Base-by-base conservation (phyloP, 2,329 filamentous ascomycete species). In the Fonsecaea pedrosoi region DNA sequence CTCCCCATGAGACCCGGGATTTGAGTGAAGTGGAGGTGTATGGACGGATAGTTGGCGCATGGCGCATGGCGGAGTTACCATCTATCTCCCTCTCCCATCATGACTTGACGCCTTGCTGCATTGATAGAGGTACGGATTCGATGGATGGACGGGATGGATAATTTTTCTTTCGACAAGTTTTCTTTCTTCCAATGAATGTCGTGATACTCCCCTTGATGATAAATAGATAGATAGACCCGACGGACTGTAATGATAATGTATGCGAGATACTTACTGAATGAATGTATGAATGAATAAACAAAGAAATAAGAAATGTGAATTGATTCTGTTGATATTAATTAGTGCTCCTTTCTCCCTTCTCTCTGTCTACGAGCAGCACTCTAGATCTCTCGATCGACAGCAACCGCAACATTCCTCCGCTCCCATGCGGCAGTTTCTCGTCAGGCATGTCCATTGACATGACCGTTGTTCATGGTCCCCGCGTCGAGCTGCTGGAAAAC, bases 401-500 rank as follows among this genome's bases (percentile, higher is more conserved):
- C 25, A 25, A 25, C 3, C 2, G 25, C 25, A 25, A 25, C 25
- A 25, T 25, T 25, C 25, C 25, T 25, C 3, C 25, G 0, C 25
- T 25, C 25, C 1, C 25, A 25, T 25, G 25, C 4, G 30, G 30
- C 30, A 32, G 4, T 30, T 18, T 13, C 35, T 6, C 9, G 30
- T 12, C n/a, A 25, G 21, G 21, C 9, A 50, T 32, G 21, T 1
- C 15, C 34, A 30, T 55, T 25, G 35, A 12, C 60, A 35, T 48
- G 25, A 8, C 60, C 54, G 2, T 58, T 58, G 30, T 32, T 32
- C 30, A 5, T 32, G 12, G 13, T 32, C 40, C 25, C 61, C 4
- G 1, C 40, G 12, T 34, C 34, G 7, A 59, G 60, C 60, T 48
- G 45, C 60, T 60, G 25, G 18, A 64, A 67, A 15, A 67, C 61